phyloP scores from a whole-genome alignment of 1,284 basidiomycete species.

The Ustilago sp. region DNA sequence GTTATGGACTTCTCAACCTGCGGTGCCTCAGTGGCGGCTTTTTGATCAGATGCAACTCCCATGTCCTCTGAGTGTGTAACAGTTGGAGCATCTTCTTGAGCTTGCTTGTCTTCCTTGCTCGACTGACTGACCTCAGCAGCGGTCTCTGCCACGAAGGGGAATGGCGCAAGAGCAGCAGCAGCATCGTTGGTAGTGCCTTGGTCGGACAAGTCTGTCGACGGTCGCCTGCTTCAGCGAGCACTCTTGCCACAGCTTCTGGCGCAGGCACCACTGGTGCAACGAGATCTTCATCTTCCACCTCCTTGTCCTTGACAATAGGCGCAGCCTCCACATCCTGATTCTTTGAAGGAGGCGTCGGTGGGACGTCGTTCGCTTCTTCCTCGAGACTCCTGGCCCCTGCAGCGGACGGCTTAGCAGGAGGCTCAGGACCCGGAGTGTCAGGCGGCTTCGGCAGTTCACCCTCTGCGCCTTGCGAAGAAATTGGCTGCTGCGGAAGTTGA shows the following conservation, averaged over 20 bases:
- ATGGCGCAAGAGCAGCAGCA: neutral
- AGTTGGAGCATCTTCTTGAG: neutral
- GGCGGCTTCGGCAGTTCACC: neutral
- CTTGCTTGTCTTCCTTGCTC: neutral
- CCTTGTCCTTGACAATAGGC: slow-evolving; percentile 15
- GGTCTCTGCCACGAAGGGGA: neutral
- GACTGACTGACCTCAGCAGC: neutral
- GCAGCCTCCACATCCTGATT: neutral
- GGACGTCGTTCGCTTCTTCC: slow-evolving; percentile 31
- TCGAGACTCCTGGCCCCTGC: slow-evolving; percentile 27
- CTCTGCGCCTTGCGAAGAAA: neutral
- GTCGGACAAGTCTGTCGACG: slow-evolving; percentile 7
- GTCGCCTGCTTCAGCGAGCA: slow-evolving; percentile 15
- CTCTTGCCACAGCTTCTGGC: slow-evolving; percentile 22
- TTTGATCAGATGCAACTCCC: neutral
- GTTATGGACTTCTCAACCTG: neutral
- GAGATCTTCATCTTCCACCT: slow-evolving; percentile 36
- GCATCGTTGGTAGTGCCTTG: neutral
- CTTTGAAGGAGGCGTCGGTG: slow-evolving; percentile 41
- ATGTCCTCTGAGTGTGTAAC: neutral
- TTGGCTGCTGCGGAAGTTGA: slow-evolving; percentile 23
- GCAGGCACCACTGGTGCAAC: slow-evolving; percentile 38
- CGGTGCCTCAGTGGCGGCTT: neutral
- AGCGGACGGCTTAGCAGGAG: slow-evolving; percentile 8
- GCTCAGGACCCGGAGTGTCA: neutral